phyloP scores from a whole-genome alignment of 768 basidiomycete genomes.

The Amanita exitialis region DNA sequence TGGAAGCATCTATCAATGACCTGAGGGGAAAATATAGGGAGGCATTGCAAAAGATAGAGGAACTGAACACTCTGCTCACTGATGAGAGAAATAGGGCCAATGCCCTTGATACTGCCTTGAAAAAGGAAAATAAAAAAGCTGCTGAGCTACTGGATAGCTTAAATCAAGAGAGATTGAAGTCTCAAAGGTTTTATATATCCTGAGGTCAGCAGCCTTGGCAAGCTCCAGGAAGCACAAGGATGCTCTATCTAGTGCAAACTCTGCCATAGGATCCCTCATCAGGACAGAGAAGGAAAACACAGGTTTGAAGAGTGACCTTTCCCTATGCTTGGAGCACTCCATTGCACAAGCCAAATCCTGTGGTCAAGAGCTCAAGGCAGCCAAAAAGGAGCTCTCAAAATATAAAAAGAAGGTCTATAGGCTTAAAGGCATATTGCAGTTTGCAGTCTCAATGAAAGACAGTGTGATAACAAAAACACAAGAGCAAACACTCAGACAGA shows the following conservation, averaged over 20 bases:
- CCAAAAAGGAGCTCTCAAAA: neutral
- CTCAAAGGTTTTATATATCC: neutral
- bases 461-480: slow-evolving; percentile 1
- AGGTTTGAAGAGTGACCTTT: neutral
- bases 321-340: neutral
- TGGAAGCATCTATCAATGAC: neutral
- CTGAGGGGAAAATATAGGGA: neutral
- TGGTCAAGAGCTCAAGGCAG: neutral
- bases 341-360: neutral
- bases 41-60: neutral
- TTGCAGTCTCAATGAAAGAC: neutral
- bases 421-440: neutral
- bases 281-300: neutral
- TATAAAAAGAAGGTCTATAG: neutral
- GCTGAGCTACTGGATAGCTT: neutral
- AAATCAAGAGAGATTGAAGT: neutral
- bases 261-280: neutral
- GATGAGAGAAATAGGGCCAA: neutral
- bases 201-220: neutral
- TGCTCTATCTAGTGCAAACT: neutral
- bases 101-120: neutral
- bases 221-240: neutral
- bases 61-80: neutral
- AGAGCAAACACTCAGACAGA: slow-evolving; percentile 4
- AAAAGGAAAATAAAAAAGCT: neutral